Percentiles rank a stretch among this genome's conserved stretches.
These are phyloP conservation scores for Dioscorea dumetorum DNA, from an alignment of 106 monocot species.

Conservation along the genomic window DNA sequence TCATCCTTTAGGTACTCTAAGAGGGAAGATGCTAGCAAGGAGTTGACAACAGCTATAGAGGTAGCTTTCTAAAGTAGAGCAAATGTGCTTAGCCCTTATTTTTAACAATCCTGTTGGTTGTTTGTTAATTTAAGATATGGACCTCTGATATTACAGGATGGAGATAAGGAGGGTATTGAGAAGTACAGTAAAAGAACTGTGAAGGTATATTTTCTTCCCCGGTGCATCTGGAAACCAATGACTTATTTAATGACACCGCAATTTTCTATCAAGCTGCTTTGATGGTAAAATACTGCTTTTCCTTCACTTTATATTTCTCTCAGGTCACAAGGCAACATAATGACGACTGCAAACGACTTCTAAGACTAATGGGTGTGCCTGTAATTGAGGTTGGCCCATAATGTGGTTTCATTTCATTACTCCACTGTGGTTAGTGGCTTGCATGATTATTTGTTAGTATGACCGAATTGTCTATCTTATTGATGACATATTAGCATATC, in stretches of 20 bases:
- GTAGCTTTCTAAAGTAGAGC: conserved; percentile 20
- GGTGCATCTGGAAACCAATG: too few relatives aligned
- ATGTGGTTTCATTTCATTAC: too few relatives aligned
- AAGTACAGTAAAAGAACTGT: conserved; percentile 99
- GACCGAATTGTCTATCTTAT: too few relatives aligned
- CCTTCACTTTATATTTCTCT: neutral
- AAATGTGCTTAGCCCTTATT: too few relatives aligned
- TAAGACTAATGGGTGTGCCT: conserved; percentile 90
- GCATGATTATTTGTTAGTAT: too few relatives aligned
- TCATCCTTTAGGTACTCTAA: conserved; percentile 49
- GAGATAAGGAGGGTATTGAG: conserved; percentile 84
- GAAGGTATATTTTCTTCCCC: conserved; percentile 34
- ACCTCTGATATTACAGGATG: conserved; percentile 41
- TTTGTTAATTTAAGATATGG: too few relatives aligned
- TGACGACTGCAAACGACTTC: conserved; percentile 83
- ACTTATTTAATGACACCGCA: too few relatives aligned
- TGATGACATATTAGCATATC: too few relatives aligned
- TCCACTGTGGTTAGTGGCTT: too few relatives aligned
- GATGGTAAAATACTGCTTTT: too few relatives aligned
- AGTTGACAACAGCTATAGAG: conserved; percentile 72
- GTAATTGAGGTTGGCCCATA: conserved; percentile 43
- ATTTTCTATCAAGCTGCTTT: too few relatives aligned
- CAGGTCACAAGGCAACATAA: conserved; percentile 88
- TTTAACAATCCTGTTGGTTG: too few relatives aligned
- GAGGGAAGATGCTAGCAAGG: conserved; percentile 81